Base-by-base conservation (phyloP, 2,329 filamentous ascomycete genomes). In the Penicillium crustosum region DNA sequence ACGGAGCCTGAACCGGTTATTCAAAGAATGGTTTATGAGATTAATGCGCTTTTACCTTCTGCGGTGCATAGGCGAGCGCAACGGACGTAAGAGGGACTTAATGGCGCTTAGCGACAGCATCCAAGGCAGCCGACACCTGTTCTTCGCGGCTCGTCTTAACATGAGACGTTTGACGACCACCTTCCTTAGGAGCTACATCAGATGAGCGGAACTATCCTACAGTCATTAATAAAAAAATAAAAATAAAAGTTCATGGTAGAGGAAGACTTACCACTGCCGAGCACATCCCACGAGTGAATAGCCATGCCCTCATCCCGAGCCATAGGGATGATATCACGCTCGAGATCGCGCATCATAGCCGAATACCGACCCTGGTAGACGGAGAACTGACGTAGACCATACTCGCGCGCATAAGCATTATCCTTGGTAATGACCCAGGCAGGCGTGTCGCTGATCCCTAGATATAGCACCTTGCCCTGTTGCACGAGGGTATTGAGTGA, bases 271-370 rank as follows among this genome's bases (percentile, higher is more conserved):
- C 39, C 39, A 15, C 39, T 42, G 33, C 81, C 82, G 6, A 86
- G 73, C 1, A 77, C 47, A 0, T 70, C 81, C 77, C 79, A 85
- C 1, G 84, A 83, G 0, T 78, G 79, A 2, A 88, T 66, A 0
- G 76, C 84, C 82, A 88, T 88, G 35, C 86, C 86, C 66, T 89
- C 84, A 31, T 80, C 78, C 38, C 78, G 78, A 39, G 75, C 79
- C 87, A 89, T 89, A 42, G 86, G 86, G 36, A 90, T 79, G 64
- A 89, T 86, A n/a, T 89, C 86, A 25, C 86, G 80, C 75, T 89
- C 86, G 50, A 89, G 83, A 70, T 91, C 88, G 25, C 89, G 83
- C 48, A 84, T 79, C 1, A 77, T 79, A 19, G 82, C 79, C 23
- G 77, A 83, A 86, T 86, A 90, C 12, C 75, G 77, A 10, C 88